These are phyloP conservation scores for Metarhizium humberi DNA, from an alignment of 2,329 filamentous ascomycete species.

Conservation along the genomic window DNA sequence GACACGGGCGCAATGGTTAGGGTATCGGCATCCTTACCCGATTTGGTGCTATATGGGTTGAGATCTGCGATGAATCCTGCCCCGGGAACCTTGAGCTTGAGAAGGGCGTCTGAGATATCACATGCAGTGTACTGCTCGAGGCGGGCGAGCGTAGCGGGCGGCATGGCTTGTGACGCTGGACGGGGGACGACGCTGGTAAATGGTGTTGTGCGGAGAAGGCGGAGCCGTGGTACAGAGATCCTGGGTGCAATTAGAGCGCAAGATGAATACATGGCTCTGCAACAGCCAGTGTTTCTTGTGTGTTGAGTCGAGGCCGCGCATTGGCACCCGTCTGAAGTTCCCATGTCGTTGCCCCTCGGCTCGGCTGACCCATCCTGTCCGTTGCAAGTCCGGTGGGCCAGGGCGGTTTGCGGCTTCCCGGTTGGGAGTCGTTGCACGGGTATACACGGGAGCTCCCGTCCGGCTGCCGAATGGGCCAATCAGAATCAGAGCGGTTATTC, in stretches of 20 bases:
- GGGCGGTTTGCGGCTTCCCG: not conserved
- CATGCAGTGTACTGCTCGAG: constrained; percentile 34
- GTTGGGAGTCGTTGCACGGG: too few species aligned
- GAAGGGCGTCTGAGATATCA: constrained; percentile 63
- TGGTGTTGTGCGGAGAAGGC: not conserved
- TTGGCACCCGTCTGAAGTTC: too few species aligned
- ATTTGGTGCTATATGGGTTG: constrained; percentile 21
- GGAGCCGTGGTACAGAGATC: not conserved
- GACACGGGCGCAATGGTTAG: constrained; percentile 44
- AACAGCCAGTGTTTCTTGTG: not conserved
- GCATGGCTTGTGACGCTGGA: constrained; percentile 2
- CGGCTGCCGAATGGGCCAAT: not conserved
- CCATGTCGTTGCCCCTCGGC: not conserved
- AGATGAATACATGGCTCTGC: not conserved
- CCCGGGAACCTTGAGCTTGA: constrained; percentile 57
- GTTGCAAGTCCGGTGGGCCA: not conserved
- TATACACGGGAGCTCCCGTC: not conserved
- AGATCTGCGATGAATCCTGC: constrained; percentile 59
- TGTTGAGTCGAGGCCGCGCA: too few species aligned
- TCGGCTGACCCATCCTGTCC: not conserved
- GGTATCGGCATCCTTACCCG: constrained; percentile 13
- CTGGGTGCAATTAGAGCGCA: not conserved
- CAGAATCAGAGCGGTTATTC: not conserved
- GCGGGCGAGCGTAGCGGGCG: constrained; percentile 13
- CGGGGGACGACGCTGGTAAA: constrained; percentile 6